A percentile compares a stretch with the other conserved stretches of the same genome.
Evolutionary conservation across 495 filamentous ascomycete genomes (phyloP).

Genomic region (Trichoderma parareesei): DNA sequence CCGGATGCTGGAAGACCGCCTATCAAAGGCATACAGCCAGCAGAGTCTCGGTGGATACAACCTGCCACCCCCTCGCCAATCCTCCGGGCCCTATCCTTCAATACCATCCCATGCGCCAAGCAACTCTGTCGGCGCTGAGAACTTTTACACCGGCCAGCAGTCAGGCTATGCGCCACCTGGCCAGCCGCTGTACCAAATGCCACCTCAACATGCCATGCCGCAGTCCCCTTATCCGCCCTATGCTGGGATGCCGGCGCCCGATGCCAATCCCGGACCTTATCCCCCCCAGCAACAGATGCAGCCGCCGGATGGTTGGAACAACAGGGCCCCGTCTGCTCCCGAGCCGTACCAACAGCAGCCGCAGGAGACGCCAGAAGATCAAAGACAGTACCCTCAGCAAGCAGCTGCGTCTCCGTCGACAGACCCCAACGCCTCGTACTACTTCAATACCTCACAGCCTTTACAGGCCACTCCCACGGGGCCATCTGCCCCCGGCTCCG

Average conservation of each 20-base stretch:
- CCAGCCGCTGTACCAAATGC: conserved; percentile 20
- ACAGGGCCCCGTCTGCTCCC: conserved; percentile 22
- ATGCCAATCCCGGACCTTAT: conserved; percentile 32
- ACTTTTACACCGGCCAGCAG: conserved; percentile 66
- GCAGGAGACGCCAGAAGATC: conserved; percentile 22
- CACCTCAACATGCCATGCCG: conserved; percentile 26
- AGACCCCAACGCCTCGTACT: conserved; percentile 42
- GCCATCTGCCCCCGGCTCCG: conserved; percentile 25
- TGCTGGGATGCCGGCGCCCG: not conserved
- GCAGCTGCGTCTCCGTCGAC: conserved; percentile 24
- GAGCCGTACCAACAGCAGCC: conserved; percentile 24
- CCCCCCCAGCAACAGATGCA: conserved; percentile 39
- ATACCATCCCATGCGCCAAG: conserved; percentile 42
- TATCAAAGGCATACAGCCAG: conserved; percentile 87
- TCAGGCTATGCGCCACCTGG: conserved; percentile 38
- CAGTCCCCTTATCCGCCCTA: conserved; percentile 3
- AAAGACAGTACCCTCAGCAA: conserved; percentile 22
- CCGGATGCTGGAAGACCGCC: conserved; percentile 90
- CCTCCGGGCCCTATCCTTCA: conserved; percentile 59
- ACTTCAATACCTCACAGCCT: conserved; percentile 34
- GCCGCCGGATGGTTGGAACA: conserved; percentile 37
- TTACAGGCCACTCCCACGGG: conserved; percentile 27
- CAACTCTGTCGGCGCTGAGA: conserved; percentile 53
- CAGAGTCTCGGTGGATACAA: conserved; percentile 53
- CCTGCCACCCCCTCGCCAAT: conserved; percentile 41